A percentile compares a stretch with the other conserved stretches of the same genome.
phyloP scores from a whole-genome alignment of 129 eudicot genomes.

The Chrysanthemum lavandulifolium region DNA sequence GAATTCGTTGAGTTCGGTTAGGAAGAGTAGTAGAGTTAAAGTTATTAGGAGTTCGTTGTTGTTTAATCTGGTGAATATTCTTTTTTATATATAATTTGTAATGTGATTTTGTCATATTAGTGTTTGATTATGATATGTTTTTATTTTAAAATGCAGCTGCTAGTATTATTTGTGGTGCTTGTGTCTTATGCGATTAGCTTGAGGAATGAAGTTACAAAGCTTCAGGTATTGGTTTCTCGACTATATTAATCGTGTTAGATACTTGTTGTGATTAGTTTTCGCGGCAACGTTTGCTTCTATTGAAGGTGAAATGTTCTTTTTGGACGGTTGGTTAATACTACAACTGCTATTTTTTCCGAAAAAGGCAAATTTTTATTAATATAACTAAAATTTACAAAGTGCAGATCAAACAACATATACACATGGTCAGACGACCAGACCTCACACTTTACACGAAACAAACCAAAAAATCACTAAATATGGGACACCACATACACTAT shows the following conservation, averaged over 20 bases:
- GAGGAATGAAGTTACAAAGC: slow-evolving; percentile 58
- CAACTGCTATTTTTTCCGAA: not conserved
- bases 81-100: not conserved
- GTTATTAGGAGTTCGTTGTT: slow-evolving; percentile 36
- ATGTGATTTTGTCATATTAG: not conserved
- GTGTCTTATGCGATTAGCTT: slow-evolving; percentile 50
- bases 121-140: slow-evolving; percentile 13
- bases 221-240: slow-evolving; percentile 56
- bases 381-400: no score
- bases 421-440: no score
- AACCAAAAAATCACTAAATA: no score
- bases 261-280: not conserved
- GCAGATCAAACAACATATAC: no score
- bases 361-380: no score
- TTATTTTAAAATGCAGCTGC: slow-evolving; percentile 52
- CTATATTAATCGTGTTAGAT: not conserved
- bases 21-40: slow-evolving; percentile 10
- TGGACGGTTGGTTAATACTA: not conserved
- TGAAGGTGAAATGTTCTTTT: not conserved
- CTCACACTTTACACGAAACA: no score
- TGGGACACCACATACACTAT: no score
- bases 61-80: slow-evolving; percentile 41
- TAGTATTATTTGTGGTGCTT: slow-evolving; percentile 36
- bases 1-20: slow-evolving; percentile 26
- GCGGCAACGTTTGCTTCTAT: not conserved